Conservation (phyloP, 2,329 filamentous ascomycete species). For the Stachybotrys elegans region DNA sequence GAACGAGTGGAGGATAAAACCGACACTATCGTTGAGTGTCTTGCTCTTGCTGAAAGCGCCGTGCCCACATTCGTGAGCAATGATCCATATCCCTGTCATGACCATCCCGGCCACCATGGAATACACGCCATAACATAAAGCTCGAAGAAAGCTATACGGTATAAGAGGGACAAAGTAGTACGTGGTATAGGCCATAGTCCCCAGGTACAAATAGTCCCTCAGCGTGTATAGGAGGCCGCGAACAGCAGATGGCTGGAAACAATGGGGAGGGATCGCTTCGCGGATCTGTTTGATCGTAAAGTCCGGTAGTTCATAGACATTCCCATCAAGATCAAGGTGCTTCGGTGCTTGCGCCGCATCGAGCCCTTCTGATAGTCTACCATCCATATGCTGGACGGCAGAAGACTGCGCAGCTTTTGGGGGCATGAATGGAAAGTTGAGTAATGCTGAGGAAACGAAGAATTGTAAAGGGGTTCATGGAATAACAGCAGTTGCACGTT, state of each 20-base stretch:
- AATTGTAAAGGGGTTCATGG: no score
- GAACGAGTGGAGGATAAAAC: constrained; percentile 17
- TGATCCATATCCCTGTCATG: constrained; percentile 7
- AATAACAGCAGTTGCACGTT: no score
- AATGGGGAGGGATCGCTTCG: background rate
- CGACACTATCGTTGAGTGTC: constrained; percentile 9
- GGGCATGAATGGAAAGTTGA: no score
- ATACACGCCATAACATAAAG: background rate
- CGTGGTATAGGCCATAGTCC: background rate
- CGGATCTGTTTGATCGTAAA: background rate
- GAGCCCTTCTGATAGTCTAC: no score
- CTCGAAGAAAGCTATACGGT: background rate
- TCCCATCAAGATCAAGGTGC: no score
- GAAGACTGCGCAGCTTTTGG: no score
- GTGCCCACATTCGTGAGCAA: constrained; percentile 14
- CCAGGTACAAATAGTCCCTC: background rate
- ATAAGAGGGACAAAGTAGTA: background rate
- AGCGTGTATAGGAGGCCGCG: background rate
- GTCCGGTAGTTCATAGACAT: no score
- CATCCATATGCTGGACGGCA: no score
- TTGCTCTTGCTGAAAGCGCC: constrained; percentile 8
- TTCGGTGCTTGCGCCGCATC: no score
- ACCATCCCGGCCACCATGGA: background rate
- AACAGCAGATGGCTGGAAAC: background rate
- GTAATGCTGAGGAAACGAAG: no score